These are phyloP conservation scores for Ophiosphaerella herpotricha DNA, from an alignment of 2,329 filamentous ascomycete genomes.

Conservation along the genomic window DNA sequence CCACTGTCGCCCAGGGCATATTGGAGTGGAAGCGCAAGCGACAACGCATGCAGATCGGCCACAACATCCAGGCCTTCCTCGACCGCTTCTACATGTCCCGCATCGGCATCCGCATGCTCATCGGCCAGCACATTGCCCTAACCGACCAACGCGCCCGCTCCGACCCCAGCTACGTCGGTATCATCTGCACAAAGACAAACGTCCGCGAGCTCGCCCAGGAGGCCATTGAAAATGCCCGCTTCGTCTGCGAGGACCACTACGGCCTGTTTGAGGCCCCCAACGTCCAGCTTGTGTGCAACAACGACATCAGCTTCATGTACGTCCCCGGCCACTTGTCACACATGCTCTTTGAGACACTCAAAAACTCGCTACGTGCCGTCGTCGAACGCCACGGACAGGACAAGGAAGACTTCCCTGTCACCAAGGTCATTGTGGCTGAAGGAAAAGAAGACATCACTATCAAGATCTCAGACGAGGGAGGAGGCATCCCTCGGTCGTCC, in stretches of 20 bases:
- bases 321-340: conserved; percentile 98
- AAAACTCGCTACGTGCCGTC: conserved; percentile 95
- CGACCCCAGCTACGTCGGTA: conserved; percentile 94
- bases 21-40: conserved; percentile 96
- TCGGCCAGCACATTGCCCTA: conserved; percentile 96
- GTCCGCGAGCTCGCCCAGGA: conserved; percentile 93
- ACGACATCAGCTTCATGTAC: conserved; percentile 98
- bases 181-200: conserved; percentile 98
- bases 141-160: conserved; percentile 89
- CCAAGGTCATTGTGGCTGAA: conserved; percentile 96
- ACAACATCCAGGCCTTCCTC: conserved; percentile 95
- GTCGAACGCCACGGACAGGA: conserved; percentile 95
- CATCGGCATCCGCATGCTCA: conserved; percentile 98
- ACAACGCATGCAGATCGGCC: conserved; percentile 97
- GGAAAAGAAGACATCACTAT: conserved; percentile 99
- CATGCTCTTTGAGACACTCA: conserved; percentile 99
- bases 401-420: conserved; percentile 93
- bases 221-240: conserved; percentile 98
- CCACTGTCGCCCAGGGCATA: conserved; percentile 96
- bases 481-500: conserved; percentile 87
- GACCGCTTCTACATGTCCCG: conserved; percentile 99
- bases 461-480: conserved; percentile 96
- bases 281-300: conserved; percentile 93
- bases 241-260: conserved; percentile 98
- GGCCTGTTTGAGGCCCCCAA: conserved; percentile 96